Percentiles rank a stretch among this genome's conserved stretches.
phyloP scores from a whole-genome alignment of 2,329 filamentous ascomycete species.

The Cladophialophora psammophila region DNA sequence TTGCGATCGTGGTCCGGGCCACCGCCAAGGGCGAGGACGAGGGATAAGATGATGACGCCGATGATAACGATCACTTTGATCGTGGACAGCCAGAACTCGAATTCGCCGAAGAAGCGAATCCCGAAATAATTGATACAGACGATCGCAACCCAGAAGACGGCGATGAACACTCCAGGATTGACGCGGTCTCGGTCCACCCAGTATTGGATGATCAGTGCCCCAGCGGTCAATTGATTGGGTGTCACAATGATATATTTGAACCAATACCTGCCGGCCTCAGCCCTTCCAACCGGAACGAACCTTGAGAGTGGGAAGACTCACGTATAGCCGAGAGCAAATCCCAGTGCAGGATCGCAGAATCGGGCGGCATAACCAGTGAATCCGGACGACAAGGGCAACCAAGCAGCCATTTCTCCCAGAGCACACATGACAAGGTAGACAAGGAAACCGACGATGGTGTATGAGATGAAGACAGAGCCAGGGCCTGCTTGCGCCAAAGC shows the following conservation, averaged over 20 bases:
- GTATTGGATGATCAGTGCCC: slow-evolving; percentile 78
- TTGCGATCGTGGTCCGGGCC: slow-evolving; percentile 68
- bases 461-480: slow-evolving; percentile 53
- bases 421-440: slow-evolving; percentile 84
- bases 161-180: slow-evolving; percentile 81
- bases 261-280: slow-evolving; percentile 56
- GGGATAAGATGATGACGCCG: slow-evolving; percentile 69
- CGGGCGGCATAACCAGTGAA: slow-evolving; percentile 82
- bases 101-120: slow-evolving; percentile 74
- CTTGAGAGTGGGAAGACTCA: slow-evolving; percentile 48
- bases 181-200: slow-evolving; percentile 72
- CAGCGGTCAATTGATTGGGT: slow-evolving; percentile 83
- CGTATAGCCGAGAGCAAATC: slow-evolving; percentile 78
- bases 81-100: slow-evolving; percentile 65
- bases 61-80: slow-evolving; percentile 74
- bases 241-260: slow-evolving; percentile 85
- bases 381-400: slow-evolving; percentile 77
- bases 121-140: slow-evolving; percentile 73
- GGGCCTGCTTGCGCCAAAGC: slow-evolving; percentile 63
- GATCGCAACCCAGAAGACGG: slow-evolving; percentile 71
- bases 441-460: slow-evolving; percentile 58
- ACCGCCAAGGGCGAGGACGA: slow-evolving; percentile 70
- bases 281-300: neutral
- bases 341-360: slow-evolving; percentile 81
- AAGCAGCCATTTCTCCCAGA: slow-evolving; percentile 84